A percentile compares a stretch with the other conserved stretches of the same genome.
These are phyloP conservation scores for Candida sp. DNA, from an alignment of 1,139 yeast genomes.

Conservation along the genomic window DNA sequence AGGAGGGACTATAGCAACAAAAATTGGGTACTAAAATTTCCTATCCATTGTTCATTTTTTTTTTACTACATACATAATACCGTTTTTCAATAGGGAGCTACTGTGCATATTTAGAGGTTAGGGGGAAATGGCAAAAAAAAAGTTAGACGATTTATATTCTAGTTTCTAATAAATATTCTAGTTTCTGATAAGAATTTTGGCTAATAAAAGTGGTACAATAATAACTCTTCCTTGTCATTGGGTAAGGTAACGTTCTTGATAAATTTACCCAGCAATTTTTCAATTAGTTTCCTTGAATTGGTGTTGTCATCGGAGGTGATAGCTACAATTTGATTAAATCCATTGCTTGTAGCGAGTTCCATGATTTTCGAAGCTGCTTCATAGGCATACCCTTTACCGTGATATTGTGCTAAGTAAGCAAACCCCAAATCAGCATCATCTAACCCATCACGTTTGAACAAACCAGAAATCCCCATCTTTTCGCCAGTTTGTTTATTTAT, in stretches of 20 bases:
- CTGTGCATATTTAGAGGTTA: neutral
- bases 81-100: neutral
- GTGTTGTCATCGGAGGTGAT: neutral
- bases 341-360: neutral
- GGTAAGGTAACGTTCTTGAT: neutral
- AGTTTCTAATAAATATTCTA: neutral
- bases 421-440: slow-evolving; percentile 1
- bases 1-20: too few species aligned
- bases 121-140: neutral
- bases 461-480: neutral
- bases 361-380: neutral
- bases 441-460: neutral
- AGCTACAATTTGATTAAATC: neutral
- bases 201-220: neutral
- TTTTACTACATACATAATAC: too few species aligned
- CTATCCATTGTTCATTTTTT: too few species aligned
- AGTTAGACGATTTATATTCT: neutral
- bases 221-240: neutral
- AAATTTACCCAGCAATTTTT: neutral
- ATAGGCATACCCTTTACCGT: slow-evolving; percentile 1
- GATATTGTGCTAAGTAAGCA: neutral
- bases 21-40: too few species aligned
- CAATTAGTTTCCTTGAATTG: neutral
- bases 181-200: neutral
- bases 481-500: neutral